Evolutionary conservation across 106 monocot species (phyloP).

Genomic region (Dioscorea alata): DNA sequence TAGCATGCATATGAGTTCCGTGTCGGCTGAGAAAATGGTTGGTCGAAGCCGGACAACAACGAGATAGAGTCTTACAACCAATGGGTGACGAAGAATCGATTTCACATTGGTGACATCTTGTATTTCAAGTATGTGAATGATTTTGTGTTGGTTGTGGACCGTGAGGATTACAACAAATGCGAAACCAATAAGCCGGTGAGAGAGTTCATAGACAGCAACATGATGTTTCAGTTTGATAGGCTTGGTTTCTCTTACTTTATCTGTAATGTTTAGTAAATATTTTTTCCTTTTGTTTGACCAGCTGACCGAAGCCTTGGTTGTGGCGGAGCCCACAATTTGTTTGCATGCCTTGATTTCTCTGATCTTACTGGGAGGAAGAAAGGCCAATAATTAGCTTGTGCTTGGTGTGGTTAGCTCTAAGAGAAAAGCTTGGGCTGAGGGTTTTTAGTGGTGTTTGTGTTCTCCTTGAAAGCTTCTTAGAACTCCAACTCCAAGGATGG

Average conservation of each 20-base stretch:
- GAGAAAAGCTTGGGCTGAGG: too few relatives aligned
- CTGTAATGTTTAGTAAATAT: too few relatives aligned
- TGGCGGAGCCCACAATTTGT: too few relatives aligned
- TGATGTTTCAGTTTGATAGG: constrained; percentile 41
- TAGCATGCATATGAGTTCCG: constrained; percentile 30
- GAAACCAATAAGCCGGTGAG: constrained; percentile 30
- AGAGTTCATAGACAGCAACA: constrained; percentile 36
- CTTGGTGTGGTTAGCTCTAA: too few relatives aligned
- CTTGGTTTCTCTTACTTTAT: constrained; percentile 77
- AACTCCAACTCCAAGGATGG: too few relatives aligned
- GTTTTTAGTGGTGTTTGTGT: too few relatives aligned
- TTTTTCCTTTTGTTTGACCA: too few relatives aligned
- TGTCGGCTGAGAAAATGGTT: constrained; percentile 41
- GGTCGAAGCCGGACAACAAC: constrained; percentile 22
- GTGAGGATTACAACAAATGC: constrained; percentile 41
- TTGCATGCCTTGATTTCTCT: too few relatives aligned
- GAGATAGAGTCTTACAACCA: constrained; percentile 52
- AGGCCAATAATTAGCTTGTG: too few relatives aligned
- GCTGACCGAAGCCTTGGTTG: constrained; percentile 50
- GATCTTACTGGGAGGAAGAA: too few relatives aligned
- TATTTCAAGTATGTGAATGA: constrained; percentile 80
- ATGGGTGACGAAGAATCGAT: constrained; percentile 43
- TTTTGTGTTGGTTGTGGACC: constrained; percentile 58
- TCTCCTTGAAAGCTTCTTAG: too few relatives aligned
- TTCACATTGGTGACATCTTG: too few relatives aligned